Evolutionary conservation across 2,329 filamentous ascomycete species (phyloP), one percentile per base, ranked within the genome.

Genomic region (Xylaria sp.): DNA sequence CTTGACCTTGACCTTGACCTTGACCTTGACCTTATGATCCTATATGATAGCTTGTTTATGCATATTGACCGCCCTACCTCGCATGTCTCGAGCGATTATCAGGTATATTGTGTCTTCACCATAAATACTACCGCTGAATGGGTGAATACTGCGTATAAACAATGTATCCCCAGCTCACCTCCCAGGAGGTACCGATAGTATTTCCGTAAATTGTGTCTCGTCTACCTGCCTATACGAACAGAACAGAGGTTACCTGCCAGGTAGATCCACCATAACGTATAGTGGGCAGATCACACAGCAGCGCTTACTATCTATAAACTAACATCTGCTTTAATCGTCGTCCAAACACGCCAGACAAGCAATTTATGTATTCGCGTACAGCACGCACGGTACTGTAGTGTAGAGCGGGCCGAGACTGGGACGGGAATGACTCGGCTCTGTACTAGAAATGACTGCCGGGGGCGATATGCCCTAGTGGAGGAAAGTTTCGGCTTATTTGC

Each of bases 401-500:
- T 34, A 64, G 50, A 61, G 64, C 67, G 67, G 67, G 55, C 67
- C 67, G 67, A 57, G 25, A 31, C 59, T 57, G 56, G 57, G 37
- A 67, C 6, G 41, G 31, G 28, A 41, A 66, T 31, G 50, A 63
- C 41, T 64, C 64, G 67, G 64, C 55, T 56, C 54, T 41, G 39
- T 60, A 60, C 63, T 67, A 20, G 50, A 64, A 41, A 61, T 67
- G 37, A 67, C 20, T 67, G 44, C 60, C 67, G 67, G 67, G 67
- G 58, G 59, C 54, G 67, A 67, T 44, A 48, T 64, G 39, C 51
- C 63, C 63, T 55, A 58, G 39, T 44, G 55, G 52, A 64, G 64
- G 67, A 61, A 37, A 6, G 54, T 64, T 64, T 69, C 67, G 67
- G 67, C 60, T 56, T 25, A 51, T 64, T 64, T 52, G 55, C 56